Evolutionary conservation across 208 protist genomes (phyloP), one percentile per base, ranked within the genome.

Genomic region (Jaenimonas drosophilae): DNA sequence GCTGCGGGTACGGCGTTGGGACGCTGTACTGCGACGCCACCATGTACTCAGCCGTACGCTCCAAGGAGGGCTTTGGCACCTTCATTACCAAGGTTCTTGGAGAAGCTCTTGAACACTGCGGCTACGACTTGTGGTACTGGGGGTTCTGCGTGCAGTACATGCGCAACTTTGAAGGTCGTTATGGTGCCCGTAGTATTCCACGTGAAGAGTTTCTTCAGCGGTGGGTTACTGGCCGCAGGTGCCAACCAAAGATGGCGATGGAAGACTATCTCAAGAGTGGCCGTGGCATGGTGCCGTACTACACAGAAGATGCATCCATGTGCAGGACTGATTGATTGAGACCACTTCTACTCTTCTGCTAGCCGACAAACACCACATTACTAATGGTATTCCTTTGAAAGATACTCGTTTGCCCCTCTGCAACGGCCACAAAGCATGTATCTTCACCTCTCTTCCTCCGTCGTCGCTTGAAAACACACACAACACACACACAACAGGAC

Each of bases 61-160:
- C 25, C 21, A 20, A 37, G 4, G 58, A 64, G 9, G 40, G 68
- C 14, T 69, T 73, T n/a, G 81, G 76, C 24, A 74, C 63, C 1
- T 54, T 72, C 16, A 30, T 78, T 24, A 81, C 76, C 9, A 86
- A 85, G 54, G 37, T 84, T n/a, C 6, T 91, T 1, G 76, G 66
- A 0, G 73, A 80, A 41, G 74, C 81, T 24, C 59, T 91, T 43
- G 64, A 91, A 44, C 23, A 29, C 25, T 91, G 76, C 51, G 71
- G 81, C 0, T 91, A 87, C 49, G 48, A 75, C 24, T 19, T 91
- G 42, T 91, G 81, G 76, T 91, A 87, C 48, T 86, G 81, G 81
- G 81, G 81, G 0, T 59, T 69, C 7, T 47, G 58, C 1, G 29
- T 91, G 2, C 60, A 45, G 4, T 91, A 91, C 58, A 87, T 91